These are phyloP conservation scores for Neurospora sp. DNA, from an alignment of 495 filamentous ascomycete genomes.

Conservation along the genomic window DNA sequence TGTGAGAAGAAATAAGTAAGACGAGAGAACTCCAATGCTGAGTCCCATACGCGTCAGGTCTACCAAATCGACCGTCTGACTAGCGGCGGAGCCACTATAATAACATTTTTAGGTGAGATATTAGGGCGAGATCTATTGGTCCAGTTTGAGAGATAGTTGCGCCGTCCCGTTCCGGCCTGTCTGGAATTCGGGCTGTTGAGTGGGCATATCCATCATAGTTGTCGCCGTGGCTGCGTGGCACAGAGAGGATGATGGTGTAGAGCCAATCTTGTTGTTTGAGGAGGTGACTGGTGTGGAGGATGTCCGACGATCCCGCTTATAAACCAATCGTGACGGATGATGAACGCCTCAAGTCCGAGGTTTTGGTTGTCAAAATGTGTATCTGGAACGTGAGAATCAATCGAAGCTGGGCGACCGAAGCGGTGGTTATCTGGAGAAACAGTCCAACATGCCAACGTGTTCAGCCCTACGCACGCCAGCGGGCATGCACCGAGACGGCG, in stretches of 20 bases:
- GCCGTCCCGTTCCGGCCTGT: not conserved
- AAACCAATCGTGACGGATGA: not conserved
- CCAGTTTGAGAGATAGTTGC: not conserved
- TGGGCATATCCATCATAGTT: not conserved
- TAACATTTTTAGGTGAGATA: not conserved
- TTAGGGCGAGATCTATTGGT: not conserved
- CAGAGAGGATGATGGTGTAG: not conserved
- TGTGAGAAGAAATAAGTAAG: not conserved
- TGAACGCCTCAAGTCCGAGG: not conserved
- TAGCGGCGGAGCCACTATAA: too few relatives aligned
- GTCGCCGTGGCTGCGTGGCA: not conserved
- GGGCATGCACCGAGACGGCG: not conserved
- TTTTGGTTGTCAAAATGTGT: not conserved
- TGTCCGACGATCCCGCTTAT: not conserved
- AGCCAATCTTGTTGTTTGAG: not conserved
- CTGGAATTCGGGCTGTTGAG: not conserved
- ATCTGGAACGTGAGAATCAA: not conserved
- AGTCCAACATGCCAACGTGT: not conserved
- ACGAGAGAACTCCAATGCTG: not conserved
- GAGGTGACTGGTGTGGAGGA: not conserved
- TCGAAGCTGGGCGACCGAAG: not conserved
- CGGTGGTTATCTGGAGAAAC: not conserved
- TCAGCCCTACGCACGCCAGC: not conserved
- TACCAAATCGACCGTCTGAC: too few relatives aligned
- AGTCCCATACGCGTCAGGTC: not conserved